Base-by-base conservation (phyloP, 768 basidiomycete species). In the Termitomyces sp. region DNA sequence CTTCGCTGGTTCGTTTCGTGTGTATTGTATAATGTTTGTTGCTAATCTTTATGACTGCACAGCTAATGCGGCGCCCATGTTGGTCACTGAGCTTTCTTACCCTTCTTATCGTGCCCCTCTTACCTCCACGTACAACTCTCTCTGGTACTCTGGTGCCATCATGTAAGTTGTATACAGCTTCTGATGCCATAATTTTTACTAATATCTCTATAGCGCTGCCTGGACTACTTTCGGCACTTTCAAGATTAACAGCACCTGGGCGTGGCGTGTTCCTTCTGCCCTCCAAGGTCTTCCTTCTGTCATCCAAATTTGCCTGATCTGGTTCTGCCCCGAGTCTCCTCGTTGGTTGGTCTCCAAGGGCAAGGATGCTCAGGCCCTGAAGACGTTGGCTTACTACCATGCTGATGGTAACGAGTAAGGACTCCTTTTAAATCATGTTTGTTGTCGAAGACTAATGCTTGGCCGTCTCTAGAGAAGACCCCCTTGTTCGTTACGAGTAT, bases 191-290 rank as follows among this genome's bases (percentile, higher is more conserved):
- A 30, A 30, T 7, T 1, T 52, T 40, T 3, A 6, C 40, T 84
- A 86, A 62, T 45, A 82, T 75, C 41, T 55, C 62, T 18, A 35
- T 44, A 84, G 83, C 59, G 85, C 90, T 38, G 90, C 90, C n/a
- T 93, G 90, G 92, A 77, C 87, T 0, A 90, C 89, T 1, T 94
- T 84, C 67, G 91, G 90, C 24, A 88, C 91, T 14, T 86, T 89
- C 76, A 79, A 80, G 69, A 83, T 92, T 54, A 59, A 68, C 52
- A 82, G 65, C 64, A 80, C 83, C 24, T 92, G 88, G 88, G 74
- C 88, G 28, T 94, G 92, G 92, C 87, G 94, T 65, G 76, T 91
- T 53, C 90, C 91, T 20, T 90, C 89, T 16, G 68, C 81, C 33
- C 75, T 91, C 20, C 90, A 94, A 72, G 86, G 72, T 52, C 66